These are phyloP conservation scores for Parietaria judaica DNA, from an alignment of 306 rosid genomes.

Conservation along the genomic window DNA sequence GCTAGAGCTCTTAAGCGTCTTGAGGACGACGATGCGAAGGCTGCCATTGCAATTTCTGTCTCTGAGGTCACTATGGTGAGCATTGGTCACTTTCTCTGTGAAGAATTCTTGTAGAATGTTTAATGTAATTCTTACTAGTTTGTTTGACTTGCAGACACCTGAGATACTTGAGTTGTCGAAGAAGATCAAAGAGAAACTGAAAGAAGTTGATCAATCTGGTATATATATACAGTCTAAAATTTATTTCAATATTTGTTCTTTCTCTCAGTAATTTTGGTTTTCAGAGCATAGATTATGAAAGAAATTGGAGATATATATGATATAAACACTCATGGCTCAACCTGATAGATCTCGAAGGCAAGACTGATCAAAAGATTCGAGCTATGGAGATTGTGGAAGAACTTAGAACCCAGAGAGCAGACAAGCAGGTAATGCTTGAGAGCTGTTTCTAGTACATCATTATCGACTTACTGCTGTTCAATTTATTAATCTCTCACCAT, in stretches of 20 bases:
- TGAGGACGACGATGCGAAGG: slow-evolving; percentile 97
- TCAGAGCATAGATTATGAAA: too few species aligned
- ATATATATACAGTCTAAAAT: slow-evolving; percentile 21
- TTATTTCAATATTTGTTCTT: too few species aligned
- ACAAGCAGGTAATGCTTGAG: slow-evolving; percentile 60
- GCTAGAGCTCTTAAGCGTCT: slow-evolving; percentile 90
- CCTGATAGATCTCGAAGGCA: slow-evolving; percentile 88
- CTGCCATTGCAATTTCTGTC: slow-evolving; percentile 95
- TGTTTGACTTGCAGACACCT: slow-evolving; percentile 53
- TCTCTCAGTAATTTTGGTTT: too few species aligned
- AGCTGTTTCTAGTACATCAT: background rate
- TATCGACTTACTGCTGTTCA: background rate
- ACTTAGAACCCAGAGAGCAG: slow-evolving; percentile 86
- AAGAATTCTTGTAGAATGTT: too few species aligned
- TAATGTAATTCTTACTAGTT: background rate
- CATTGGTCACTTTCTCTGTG: background rate
- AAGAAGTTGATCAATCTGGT: slow-evolving; percentile 91
- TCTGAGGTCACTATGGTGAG: slow-evolving; percentile 88
- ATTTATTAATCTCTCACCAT: slow-evolving; percentile 7
- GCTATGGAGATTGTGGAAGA: slow-evolving; percentile 85
- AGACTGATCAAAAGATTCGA: slow-evolving; percentile 85
- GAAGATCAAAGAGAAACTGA: slow-evolving; percentile 75
- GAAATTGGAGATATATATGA: too few species aligned
- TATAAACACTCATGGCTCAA: background rate
- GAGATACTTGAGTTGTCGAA: slow-evolving; percentile 75